Evolutionary conservation across 306 rosid genomes (phyloP).

Genomic region (Crotalaria pallida): DNA sequence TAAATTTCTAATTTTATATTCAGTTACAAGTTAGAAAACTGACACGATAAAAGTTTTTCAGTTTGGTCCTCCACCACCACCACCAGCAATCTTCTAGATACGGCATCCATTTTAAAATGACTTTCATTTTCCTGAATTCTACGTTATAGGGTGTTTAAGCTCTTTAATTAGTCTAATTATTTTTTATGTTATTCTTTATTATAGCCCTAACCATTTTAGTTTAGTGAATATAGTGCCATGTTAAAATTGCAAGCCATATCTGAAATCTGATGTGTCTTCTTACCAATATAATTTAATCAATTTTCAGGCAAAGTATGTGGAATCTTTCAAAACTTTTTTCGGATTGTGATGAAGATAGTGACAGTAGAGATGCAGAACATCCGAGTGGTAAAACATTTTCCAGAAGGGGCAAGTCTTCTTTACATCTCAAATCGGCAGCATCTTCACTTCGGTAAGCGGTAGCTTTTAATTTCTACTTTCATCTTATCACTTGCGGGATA

Average conservation of each 20-base stretch:
- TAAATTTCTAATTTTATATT: neutral
- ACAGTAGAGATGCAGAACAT: constrained; percentile 46
- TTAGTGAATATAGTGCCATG: neutral
- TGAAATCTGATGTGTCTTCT: neutral
- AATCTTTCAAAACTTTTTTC: constrained; percentile 77
- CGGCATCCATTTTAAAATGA: neutral
- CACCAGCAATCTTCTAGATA: neutral
- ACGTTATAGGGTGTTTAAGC: neutral
- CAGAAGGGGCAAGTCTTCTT: constrained; percentile 38
- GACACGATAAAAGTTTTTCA: neutral
- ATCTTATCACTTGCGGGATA: constrained; percentile 5
- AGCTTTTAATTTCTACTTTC: neutral
- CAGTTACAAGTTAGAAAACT: neutral
- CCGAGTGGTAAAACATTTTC: constrained; percentile 36
- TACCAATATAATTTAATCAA: neutral
- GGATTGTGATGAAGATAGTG: constrained; percentile 58
- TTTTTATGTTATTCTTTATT: neutral
- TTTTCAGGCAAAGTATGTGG: constrained; percentile 73
- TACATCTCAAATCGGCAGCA: constrained; percentile 56
- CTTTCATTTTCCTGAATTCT: too few relatives aligned
- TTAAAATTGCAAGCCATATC: neutral
- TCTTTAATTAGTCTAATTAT: neutral
- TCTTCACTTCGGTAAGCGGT: constrained; percentile 56
- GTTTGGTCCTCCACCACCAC: too few relatives aligned
- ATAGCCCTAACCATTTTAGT: neutral